Conservation (phyloP, 768 basidiomycete genomes). For the Chiua virens region DNA sequence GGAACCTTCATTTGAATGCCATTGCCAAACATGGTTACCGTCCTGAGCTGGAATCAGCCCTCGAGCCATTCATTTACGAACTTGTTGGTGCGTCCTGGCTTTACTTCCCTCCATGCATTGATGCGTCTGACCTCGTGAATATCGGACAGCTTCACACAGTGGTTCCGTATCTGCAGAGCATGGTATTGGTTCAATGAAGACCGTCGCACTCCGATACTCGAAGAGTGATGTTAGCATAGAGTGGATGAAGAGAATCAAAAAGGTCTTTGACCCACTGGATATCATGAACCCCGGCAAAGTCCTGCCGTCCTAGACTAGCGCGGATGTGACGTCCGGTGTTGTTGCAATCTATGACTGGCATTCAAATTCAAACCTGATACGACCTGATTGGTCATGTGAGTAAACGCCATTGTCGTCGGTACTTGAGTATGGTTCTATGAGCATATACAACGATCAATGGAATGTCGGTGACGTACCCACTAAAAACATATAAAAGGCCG, state of each 20-base stretch:
- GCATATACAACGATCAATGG: background rate
- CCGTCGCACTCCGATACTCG: constrained; percentile 84
- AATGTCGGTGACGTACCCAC: constrained; percentile 9
- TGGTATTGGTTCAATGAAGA: constrained; percentile 95
- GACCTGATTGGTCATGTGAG: background rate
- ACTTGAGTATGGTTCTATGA: no score
- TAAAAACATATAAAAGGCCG: constrained; percentile 9
- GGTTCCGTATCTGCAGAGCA: constrained; percentile 98
- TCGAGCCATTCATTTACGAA: constrained; percentile 96
- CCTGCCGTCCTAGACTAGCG: constrained; percentile 30
- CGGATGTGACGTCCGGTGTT: background rate
- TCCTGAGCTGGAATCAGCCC: constrained; percentile 76
- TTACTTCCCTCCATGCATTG: background rate
- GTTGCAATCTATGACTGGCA: background rate
- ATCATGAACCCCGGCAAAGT: constrained; percentile 95
- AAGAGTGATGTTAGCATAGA: constrained; percentile 78
- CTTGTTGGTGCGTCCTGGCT: constrained; percentile 61
- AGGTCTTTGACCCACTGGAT: constrained; percentile 83
- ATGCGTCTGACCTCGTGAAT: constrained; percentile 1
- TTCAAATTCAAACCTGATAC: no score
- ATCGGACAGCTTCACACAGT: constrained; percentile 58
- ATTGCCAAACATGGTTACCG: constrained; percentile 75
- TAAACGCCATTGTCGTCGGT: constrained; percentile 2
- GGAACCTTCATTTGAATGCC: constrained; percentile 93
- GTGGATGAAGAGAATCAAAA: constrained; percentile 89